Base-by-base conservation (phyloP, 768 basidiomycete species). In the Leccinum disarticulatum region DNA sequence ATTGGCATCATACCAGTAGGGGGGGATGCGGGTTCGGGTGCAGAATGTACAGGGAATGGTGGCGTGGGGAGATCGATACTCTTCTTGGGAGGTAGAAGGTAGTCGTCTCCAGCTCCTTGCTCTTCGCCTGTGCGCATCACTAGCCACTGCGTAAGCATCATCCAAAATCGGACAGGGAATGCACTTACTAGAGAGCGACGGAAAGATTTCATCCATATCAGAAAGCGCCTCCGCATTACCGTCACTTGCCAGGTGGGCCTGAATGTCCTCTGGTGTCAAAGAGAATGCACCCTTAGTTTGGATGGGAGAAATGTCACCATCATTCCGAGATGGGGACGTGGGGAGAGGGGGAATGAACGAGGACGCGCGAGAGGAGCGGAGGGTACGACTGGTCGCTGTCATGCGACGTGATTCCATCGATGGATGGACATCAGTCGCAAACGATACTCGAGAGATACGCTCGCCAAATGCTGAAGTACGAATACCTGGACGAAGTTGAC, bases 111-210 rank as follows among this genome's bases (percentile, higher is more conserved):
- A 7, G 60, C 25, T n/a, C 56, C 61, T 27, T 64, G 46, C 11
- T 63, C 66, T 19, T 70, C 68, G 56, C 84, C 83, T 3, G 84
- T 87, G 63, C 88, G 87, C 88, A 92, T 90, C 81, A 91, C 88
- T 90, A 58, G 8, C 60, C 10, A 46, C 46, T 25, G 54, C 38
- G 51, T 63, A 56, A 68, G 52, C 33, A 66, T 27, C 15, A 13
- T 33, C 3, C 33, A 52, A 56, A 13, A 47, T 3, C 14, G 36
- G 17, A 53, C 35, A 49, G 6, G 4, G 61, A 61, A 41, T 60
- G 36, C 41, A 66, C 88, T 66, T 70, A 90, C 88, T 75, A 56
- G 79, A 80, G 52, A 91, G 75, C 15, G 90, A 90, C 3, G 89
- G 87, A 77, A 87, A 79, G 15, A 90, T 77, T 30, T 86, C 87